Evolutionary conservation across 495 filamentous ascomycete genomes (phyloP).

Genomic region (Neurospora sp.): DNA sequence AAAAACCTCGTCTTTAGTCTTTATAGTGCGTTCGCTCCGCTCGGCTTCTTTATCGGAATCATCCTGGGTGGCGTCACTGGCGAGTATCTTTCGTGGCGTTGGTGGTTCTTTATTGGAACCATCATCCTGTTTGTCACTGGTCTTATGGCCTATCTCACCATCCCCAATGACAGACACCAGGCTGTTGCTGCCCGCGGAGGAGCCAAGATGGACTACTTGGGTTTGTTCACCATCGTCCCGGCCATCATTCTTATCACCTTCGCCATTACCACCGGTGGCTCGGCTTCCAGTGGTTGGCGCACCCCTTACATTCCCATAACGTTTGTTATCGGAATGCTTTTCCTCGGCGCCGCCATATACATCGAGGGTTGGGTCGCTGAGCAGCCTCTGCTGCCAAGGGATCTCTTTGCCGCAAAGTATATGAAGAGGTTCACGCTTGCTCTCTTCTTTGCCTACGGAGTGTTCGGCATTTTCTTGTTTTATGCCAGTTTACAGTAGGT

Average conservation of each 20-base stretch:
- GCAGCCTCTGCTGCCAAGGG: constrained; percentile 63
- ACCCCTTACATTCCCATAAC: constrained; percentile 62
- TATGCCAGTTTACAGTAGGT: constrained; percentile 73
- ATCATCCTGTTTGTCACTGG: constrained; percentile 34
- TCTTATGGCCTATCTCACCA: constrained; percentile 48
- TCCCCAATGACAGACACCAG: constrained; percentile 54
- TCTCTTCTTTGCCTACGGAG: constrained; percentile 67
- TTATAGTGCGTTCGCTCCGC: constrained; percentile 65
- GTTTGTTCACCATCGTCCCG: constrained; percentile 50
- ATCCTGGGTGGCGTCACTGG: constrained; percentile 66
- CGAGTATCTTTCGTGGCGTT: constrained; percentile 56
- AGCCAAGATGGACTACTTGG: constrained; percentile 45
- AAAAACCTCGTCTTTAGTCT: constrained; percentile 80
- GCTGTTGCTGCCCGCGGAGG: constrained; percentile 22
- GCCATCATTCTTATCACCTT: constrained; percentile 66
- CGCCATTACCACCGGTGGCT: constrained; percentile 64
- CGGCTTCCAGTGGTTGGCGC: constrained; percentile 58
- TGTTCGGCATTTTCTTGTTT: constrained; percentile 65
- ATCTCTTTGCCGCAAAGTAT: constrained; percentile 63
- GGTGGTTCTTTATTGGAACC: constrained; percentile 74
- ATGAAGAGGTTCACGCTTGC: constrained; percentile 59
- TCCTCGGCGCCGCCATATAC: constrained; percentile 52
- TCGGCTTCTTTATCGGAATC: constrained; percentile 77
- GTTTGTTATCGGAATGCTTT: constrained; percentile 47
- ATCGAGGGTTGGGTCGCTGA: constrained; percentile 67